These are phyloP conservation scores for Pulveroboletus sp. DNA, from an alignment of 768 basidiomycete genomes.

Conservation along the genomic window DNA sequence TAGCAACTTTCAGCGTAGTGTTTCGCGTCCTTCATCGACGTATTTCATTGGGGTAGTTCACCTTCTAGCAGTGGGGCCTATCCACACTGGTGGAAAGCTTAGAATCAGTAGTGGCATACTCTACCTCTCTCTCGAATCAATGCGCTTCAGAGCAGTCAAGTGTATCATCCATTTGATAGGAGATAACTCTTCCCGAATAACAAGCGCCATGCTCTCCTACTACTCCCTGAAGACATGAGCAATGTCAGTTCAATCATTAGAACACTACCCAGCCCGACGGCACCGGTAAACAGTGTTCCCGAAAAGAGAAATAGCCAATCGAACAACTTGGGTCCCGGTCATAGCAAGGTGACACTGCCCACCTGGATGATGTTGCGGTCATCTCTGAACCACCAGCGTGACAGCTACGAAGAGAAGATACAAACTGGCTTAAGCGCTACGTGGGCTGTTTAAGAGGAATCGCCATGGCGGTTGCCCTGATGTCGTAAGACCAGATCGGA, in stretches of 20 bases:
- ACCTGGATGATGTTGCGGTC: constrained; percentile 34
- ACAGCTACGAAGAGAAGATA: constrained; percentile 37
- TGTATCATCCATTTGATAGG: constrained; percentile 16
- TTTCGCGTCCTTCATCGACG: constrained; percentile 1
- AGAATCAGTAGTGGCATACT: not conserved
- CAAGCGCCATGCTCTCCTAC: constrained; percentile 17
- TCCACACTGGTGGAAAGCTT: constrained; percentile 1
- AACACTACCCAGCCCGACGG: constrained; percentile 21
- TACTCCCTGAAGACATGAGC: constrained; percentile 3
- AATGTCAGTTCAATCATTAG: not conserved
- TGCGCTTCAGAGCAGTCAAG: constrained; percentile 18
- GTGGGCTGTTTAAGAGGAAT: not conserved
- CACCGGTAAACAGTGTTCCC: constrained; percentile 29
- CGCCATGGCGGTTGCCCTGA: constrained; percentile 34
- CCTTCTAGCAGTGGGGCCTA: constrained; percentile 6
- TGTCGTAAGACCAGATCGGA: constrained; percentile 14
- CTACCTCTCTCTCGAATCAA: constrained; percentile 13
- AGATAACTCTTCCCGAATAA: constrained; percentile 15
- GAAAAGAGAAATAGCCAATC: constrained; percentile 21
- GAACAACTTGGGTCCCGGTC: no score
- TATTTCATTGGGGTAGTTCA: constrained; percentile 2
- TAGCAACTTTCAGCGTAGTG: constrained; percentile 11
- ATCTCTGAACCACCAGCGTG: constrained; percentile 35
- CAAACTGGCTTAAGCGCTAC: constrained; percentile 13
- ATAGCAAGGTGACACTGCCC: no score